phyloP scores from a whole-genome alignment of 176 grass and related monocot species.

The Oryza meridionalis region DNA sequence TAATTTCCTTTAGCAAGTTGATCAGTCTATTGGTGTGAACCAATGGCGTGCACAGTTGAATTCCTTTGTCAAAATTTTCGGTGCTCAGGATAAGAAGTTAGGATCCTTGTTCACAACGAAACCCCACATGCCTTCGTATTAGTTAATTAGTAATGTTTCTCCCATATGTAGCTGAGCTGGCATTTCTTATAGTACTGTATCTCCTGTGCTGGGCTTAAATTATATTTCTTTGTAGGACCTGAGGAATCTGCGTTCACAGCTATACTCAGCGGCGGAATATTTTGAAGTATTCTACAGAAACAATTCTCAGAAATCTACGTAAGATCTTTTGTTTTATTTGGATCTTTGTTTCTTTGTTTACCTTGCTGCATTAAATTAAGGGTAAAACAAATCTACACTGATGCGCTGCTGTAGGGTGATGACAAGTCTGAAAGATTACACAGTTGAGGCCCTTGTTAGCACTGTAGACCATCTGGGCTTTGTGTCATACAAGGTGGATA shows the following conservation, averaged over 20 bases:
- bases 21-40: constrained; percentile 38
- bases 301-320: constrained; percentile 77
- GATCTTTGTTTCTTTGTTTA: constrained; percentile 21
- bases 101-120: constrained; percentile 42
- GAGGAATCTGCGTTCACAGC: constrained; percentile 90
- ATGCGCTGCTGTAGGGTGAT: constrained; percentile 65
- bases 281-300: constrained; percentile 90
- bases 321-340: constrained; percentile 42
- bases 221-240: constrained; percentile 73
- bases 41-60: background rate
- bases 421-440: constrained; percentile 85
- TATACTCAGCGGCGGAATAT: constrained; percentile 94
- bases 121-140: constrained; percentile 45
- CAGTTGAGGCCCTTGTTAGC: constrained; percentile 81
- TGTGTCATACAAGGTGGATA: constrained; percentile 91
- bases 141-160: constrained; percentile 42
- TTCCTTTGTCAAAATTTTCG: constrained; percentile 43
- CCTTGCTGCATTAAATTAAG: constrained; percentile 6
- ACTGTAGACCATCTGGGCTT: constrained; percentile 90
- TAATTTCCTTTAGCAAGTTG: constrained; percentile 12
- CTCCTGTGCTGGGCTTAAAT: constrained; percentile 37
- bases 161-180: constrained; percentile 22
- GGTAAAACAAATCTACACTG: constrained; percentile 15
- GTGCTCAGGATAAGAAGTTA: constrained; percentile 37
- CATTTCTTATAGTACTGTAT: constrained; percentile 51